Conservation (phyloP, 179 eudicot species). For the Silene noctiflora region DNA sequence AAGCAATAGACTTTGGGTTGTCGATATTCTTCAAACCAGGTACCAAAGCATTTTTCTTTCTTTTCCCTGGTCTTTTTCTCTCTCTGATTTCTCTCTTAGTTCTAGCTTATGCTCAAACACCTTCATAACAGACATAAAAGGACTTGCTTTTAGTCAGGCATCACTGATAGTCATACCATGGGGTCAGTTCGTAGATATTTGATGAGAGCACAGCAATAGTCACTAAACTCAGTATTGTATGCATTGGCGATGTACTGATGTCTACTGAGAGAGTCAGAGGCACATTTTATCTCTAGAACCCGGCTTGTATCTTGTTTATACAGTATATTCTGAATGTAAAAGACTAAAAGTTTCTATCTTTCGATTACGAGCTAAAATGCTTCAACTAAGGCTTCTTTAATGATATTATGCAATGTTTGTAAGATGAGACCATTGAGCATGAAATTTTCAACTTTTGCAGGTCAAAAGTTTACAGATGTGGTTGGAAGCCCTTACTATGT, state of each 20-base stretch:
- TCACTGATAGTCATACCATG: too few relatives aligned
- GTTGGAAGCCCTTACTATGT: constrained; percentile 95
- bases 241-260: too few relatives aligned
- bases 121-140: too few relatives aligned
- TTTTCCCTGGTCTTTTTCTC: background rate
- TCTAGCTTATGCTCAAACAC: too few relatives aligned
- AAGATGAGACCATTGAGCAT: background rate
- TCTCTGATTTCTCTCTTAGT: too few relatives aligned
- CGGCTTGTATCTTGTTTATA: background rate
- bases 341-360: background rate
- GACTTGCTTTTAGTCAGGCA: too few relatives aligned
- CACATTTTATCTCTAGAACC: too few relatives aligned
- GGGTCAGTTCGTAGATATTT: too few relatives aligned
- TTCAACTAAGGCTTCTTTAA: background rate
- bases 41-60: constrained; percentile 14
- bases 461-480: constrained; percentile 73
- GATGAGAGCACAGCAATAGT: too few relatives aligned
- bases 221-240: too few relatives aligned
- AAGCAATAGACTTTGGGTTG: constrained; percentile 85
- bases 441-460: constrained; percentile 34
- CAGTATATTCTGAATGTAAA: too few relatives aligned
- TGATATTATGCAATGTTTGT: background rate
- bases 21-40: constrained; percentile 96
- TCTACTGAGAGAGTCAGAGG: too few relatives aligned
- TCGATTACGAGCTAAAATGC: background rate